A percentile compares a stretch with the other conserved stretches of the same genome.
phyloP scores from a whole-genome alignment of 306 rosid genomes.

The Sesbania bispinosa region DNA sequence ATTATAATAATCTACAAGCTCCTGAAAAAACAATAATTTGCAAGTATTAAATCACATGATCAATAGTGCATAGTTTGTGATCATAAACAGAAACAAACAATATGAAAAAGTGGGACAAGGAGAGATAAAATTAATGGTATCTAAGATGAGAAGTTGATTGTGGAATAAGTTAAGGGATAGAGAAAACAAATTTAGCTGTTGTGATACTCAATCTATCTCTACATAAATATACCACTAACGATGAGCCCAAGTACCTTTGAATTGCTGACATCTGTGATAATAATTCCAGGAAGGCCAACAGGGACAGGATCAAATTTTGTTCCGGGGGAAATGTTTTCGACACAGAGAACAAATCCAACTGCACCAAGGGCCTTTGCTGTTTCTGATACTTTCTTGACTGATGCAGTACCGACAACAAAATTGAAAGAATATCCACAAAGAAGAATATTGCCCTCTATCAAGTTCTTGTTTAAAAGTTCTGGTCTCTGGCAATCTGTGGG shows the following conservation, averaged over 20 bases:
- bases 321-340: constrained; percentile 90
- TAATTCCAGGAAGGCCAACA: constrained; percentile 83
- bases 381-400: constrained; percentile 81
- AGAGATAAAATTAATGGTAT: background rate
- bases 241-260: constrained; percentile 59
- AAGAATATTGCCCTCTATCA: constrained; percentile 91
- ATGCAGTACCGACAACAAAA: constrained; percentile 85
- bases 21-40: constrained; percentile 51
- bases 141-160: constrained; percentile 3
- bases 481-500: constrained; percentile 96
- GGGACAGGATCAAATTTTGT: constrained; percentile 97
- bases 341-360: constrained; percentile 93
- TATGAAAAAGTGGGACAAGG: background rate
- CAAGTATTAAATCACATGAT: constrained; percentile 24
- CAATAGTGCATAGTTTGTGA: background rate
- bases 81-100: background rate
- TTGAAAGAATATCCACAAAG: constrained; percentile 99
- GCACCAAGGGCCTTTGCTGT: constrained; percentile 97
- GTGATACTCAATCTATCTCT: constrained; percentile 1
- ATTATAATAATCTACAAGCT: constrained; percentile 88
- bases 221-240: background rate
- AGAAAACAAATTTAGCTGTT: constrained; percentile 1
- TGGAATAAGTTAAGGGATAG: background rate
- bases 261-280: constrained; percentile 73
- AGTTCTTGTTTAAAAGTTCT: constrained; percentile 81